Conservation (phyloP, 2,329 filamentous ascomycete species). For the Alternaria ventricosa region DNA sequence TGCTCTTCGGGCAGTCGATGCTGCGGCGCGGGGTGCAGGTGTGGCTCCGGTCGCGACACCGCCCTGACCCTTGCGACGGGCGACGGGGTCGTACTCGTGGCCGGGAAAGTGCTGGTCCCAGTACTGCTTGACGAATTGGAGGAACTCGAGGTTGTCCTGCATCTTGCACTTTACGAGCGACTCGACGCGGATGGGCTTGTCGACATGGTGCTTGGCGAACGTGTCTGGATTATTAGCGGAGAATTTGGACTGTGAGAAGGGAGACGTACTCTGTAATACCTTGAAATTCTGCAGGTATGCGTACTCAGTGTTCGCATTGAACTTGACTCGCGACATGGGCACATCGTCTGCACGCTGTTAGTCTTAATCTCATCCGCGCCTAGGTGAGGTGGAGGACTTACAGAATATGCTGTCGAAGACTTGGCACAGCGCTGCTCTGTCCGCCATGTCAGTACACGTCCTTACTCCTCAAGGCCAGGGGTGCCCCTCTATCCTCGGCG, state of each 20-base stretch:
- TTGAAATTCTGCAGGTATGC: conserved; percentile 99
- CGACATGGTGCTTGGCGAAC: conserved; percentile 85
- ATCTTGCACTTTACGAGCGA: conserved; percentile 97
- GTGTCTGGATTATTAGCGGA: conserved; percentile 62
- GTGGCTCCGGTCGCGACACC: conserved; percentile 58
- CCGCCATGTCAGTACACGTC: conserved; percentile 24
- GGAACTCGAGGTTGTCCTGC: conserved; percentile 99
- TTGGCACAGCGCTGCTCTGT: conserved; percentile 91
- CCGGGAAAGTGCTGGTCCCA: conserved; percentile 99
- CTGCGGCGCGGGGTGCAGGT: conserved; percentile 59
- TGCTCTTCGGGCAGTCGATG: conserved; percentile 52
- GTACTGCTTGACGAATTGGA: conserved; percentile 95
- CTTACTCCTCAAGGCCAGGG: conserved; percentile 3
- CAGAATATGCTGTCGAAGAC: conserved; percentile 97
- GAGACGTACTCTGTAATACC: conserved; percentile 82
- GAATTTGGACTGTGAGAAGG: background rate
- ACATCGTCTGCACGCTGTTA: conserved; percentile 69
- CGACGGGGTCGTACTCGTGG: conserved; percentile 92
- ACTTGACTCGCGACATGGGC: conserved; percentile 95
- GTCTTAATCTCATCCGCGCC: background rate
- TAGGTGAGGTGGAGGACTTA: conserved; percentile 46
- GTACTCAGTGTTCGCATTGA: conserved; percentile 97
- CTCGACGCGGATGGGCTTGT: conserved; percentile 89
- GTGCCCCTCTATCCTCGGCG: conserved; percentile 17
- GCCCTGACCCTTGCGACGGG: conserved; percentile 79